phyloP scores from a whole-genome alignment of 2,329 filamentous ascomycete genomes.

The Aspergillus candidus region DNA sequence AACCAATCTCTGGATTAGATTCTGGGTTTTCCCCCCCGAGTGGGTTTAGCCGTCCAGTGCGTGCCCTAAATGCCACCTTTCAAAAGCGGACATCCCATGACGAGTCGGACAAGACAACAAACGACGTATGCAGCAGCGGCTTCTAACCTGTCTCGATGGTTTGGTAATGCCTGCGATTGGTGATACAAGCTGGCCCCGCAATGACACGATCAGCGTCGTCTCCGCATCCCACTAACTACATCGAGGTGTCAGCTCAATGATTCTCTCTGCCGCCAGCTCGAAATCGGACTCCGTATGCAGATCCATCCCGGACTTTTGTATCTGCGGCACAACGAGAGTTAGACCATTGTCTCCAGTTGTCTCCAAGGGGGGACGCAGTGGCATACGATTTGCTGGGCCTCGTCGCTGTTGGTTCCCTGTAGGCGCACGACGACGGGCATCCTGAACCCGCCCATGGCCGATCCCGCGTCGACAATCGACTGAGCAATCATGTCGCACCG shows the following conservation, averaged over 20 bases:
- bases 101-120: no score
- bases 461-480: slow-evolving; percentile 42
- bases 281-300: slow-evolving; percentile 7
- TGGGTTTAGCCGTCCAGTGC: no score
- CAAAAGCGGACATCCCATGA: no score
- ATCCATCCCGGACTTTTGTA: slow-evolving; percentile 4
- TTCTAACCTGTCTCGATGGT: no score
- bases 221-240: no score
- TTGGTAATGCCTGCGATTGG: no score
- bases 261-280: slow-evolving; percentile 16
- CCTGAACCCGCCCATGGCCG: slow-evolving; percentile 31
- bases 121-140: no score
- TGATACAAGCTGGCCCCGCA: no score
- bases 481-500: slow-evolving; percentile 49
- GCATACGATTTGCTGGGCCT: slow-evolving; percentile 38
- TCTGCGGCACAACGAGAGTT: not conserved
- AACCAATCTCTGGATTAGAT: no score
- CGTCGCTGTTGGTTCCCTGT: slow-evolving; percentile 44
- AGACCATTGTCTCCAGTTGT: not conserved
- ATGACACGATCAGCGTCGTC: no score
- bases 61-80: no score
- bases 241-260: slow-evolving; percentile 3
- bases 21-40: no score
- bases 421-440: slow-evolving; percentile 45
- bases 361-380: not conserved